Evolutionary conservation across 805 yeast species (phyloP).

Genomic region (Candida wancherniae): DNA sequence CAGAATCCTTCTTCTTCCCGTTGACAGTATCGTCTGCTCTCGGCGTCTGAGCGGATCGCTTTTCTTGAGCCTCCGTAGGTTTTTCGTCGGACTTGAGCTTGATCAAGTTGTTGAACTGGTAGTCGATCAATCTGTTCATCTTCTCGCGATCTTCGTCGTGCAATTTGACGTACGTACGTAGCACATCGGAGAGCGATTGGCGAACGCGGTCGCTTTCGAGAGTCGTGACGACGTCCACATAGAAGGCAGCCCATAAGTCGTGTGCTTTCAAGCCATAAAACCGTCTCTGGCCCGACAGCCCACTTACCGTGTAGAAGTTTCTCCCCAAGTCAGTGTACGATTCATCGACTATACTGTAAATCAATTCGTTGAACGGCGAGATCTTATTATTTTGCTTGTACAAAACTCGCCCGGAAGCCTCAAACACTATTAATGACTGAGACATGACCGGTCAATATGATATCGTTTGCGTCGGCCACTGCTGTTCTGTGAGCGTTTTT

Average conservation of each 20-base stretch:
- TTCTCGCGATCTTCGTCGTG: conserved; percentile 24
- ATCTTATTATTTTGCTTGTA: conserved; percentile 34
- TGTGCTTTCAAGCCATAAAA: conserved; percentile 30
- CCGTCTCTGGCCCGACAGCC: conserved; percentile 24
- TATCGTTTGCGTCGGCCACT: background rate
- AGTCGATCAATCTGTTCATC: conserved; percentile 31
- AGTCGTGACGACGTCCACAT: conserved; percentile 36
- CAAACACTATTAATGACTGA: conserved; percentile 34
- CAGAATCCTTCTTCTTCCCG: conserved; percentile 7
- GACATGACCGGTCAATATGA: conserved; percentile 26
- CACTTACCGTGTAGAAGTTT: conserved; percentile 28
- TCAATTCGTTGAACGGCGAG: conserved; percentile 37
- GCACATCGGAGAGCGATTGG: conserved; percentile 26
- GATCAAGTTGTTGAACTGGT: conserved; percentile 36
- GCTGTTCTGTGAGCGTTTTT: conserved; percentile 3
- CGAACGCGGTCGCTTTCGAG: conserved; percentile 36
- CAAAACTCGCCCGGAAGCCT: conserved; percentile 32
- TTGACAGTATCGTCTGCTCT: background rate
- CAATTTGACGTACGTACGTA: conserved; percentile 30
- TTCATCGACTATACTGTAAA: conserved; percentile 32
- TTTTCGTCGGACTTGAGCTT: conserved; percentile 20
- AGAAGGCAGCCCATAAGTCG: conserved; percentile 30
- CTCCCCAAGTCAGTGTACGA: conserved; percentile 28
- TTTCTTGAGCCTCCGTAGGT: background rate
- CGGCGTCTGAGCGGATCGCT: background rate